Base-by-base conservation (phyloP, 164 flowering plant genomes). In the Aristolochia californica region DNA sequence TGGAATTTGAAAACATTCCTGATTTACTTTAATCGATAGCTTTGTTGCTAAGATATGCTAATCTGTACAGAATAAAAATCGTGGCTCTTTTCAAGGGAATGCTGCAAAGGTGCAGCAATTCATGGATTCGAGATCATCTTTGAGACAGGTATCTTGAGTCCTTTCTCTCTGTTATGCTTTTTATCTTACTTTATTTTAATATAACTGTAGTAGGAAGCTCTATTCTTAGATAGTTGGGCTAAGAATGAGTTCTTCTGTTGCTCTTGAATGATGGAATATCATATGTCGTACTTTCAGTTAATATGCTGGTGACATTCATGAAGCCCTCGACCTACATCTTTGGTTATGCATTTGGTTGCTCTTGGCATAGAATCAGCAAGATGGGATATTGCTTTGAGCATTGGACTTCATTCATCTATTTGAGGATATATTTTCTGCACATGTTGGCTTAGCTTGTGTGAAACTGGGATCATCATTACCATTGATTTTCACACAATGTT, bases 131-230 rank as follows among this genome's bases (percentile, higher is more conserved):
- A 78, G 91, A 51, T 80, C 91, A 21, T 74, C 87, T 43, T 48
- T 91, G 63, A 80, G 98, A 75, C 98, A 91, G 91, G 98, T 84
- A 52, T n/a, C 43, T 45, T 24, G 21, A 25, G 44, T 5, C 24
- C 7, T 24, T 52, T 25, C 30, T 52, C 24, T 23, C 4, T 21
- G 4, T 52, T 3, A 8, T 22, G 13, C 12, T 15, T 43, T 43
- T n/a, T n/a, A n/a, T n/a, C 45, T 15, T 43, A 10, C 15, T 43
- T 15, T 15, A 10, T 9, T 43, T 43, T 49, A 15, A n/a, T 14
- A 2, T 21, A 12, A 18, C 22, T 28, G 16, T 18, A 1, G 34
- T 57, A 2, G 12, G 14, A 7, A 5, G 5, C 24, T 13, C 26
- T 16, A 8, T 24, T 52, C 7, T 8, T 52, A 26, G 24, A 14